phyloP scores from a whole-genome alignment of 1,139 yeast genomes.

The Taphrina sp. region DNA sequence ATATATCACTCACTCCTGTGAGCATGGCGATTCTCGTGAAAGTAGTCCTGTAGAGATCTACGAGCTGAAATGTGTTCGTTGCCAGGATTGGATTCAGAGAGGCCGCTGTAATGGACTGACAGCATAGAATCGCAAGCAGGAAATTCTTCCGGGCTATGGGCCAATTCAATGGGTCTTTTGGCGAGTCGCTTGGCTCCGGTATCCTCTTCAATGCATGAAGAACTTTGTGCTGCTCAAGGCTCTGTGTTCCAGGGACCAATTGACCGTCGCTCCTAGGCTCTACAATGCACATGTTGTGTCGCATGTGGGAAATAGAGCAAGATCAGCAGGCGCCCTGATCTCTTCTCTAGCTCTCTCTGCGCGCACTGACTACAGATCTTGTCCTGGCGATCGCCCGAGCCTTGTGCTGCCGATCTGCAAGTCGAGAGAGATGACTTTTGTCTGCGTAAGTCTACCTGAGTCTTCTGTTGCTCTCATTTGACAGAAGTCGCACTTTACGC shows the following conservation, averaged over 20 bases:
- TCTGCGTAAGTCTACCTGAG: too few relatives aligned
- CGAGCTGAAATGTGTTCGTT: slow-evolving; percentile 35
- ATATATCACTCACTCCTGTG: too few relatives aligned
- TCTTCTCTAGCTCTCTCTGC: too few relatives aligned
- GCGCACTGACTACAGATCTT: too few relatives aligned
- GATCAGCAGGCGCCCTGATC: too few relatives aligned
- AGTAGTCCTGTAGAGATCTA: slow-evolving; percentile 27
- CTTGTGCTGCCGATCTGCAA: too few relatives aligned
- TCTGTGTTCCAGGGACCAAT: slow-evolving; percentile 14
- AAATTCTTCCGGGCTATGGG: slow-evolving; percentile 40
- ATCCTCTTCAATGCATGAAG: slow-evolving; percentile 40
- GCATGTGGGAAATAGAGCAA: too few relatives aligned
- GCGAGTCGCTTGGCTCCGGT: slow-evolving; percentile 58
- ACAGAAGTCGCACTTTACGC: too few relatives aligned
- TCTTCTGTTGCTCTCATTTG: too few relatives aligned
- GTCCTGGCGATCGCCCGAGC: too few relatives aligned
- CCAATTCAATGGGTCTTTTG: slow-evolving; percentile 61
- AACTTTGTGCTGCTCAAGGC: not conserved
- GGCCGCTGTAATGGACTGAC: slow-evolving; percentile 40
- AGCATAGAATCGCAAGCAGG: slow-evolving; percentile 33
- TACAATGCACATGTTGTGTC: slow-evolving; percentile 5
- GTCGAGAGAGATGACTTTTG: too few relatives aligned
- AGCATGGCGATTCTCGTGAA: slow-evolving; percentile 37
- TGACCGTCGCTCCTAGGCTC: not conserved
- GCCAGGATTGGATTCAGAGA: slow-evolving; percentile 37